These are phyloP conservation scores for Orychophragmus violaceus DNA, from an alignment of 345 rosid genomes.

Conservation along the genomic window DNA sequence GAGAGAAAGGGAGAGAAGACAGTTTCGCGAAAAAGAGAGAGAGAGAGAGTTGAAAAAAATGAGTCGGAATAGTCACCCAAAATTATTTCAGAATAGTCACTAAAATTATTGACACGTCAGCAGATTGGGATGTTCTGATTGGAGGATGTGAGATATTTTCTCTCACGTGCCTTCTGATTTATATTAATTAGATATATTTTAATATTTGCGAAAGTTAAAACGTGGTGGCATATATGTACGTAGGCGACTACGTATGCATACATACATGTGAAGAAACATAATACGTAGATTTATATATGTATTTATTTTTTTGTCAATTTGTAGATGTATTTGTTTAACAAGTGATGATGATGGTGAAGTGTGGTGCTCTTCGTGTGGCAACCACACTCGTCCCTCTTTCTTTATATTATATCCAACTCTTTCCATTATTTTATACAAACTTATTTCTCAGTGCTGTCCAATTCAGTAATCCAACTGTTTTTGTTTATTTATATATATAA, in stretches of 20 bases:
- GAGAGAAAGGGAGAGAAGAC: too few relatives aligned
- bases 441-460: conserved; percentile 20
- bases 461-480: conserved; percentile 25
- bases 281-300: conserved; percentile 12
- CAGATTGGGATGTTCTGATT: too few relatives aligned
- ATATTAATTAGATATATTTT: too few relatives aligned
- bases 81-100: too few relatives aligned
- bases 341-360: conserved; percentile 23
- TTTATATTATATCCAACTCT: conserved; percentile 18
- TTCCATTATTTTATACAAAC: not conserved
- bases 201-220: not conserved
- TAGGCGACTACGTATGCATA: conserved; percentile 32
- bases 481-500: not conserved
- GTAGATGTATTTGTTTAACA: not conserved
- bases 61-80: too few relatives aligned
- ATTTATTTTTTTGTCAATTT: too few relatives aligned
- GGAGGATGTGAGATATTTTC: too few relatives aligned
- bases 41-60: too few relatives aligned
- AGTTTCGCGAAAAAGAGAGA: too few relatives aligned
- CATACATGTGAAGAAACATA: conserved; percentile 12
- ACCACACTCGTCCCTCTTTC: conserved; percentile 29
- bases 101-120: too few relatives aligned
- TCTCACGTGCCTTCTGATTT: too few relatives aligned
- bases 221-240: conserved; percentile 17
- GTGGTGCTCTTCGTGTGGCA: conserved; percentile 30